Conservation (phyloP, 352 stramenopile species). For the Globisporangium alternatum region DNA sequence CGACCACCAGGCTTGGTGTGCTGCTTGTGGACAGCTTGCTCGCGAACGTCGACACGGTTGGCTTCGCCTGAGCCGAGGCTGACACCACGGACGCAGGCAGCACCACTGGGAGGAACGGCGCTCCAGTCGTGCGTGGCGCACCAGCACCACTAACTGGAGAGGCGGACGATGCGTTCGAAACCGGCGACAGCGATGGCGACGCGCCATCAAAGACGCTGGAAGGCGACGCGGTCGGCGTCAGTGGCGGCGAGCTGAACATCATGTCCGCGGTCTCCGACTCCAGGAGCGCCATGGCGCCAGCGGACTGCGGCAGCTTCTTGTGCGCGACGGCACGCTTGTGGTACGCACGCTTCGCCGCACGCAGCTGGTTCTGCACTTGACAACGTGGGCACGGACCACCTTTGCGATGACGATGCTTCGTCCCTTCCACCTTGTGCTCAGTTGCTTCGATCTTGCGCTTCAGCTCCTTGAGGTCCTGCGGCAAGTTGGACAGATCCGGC, state of each 20-base stretch:
- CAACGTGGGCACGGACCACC: conserved; percentile 75
- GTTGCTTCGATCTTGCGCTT: conserved; percentile 86
- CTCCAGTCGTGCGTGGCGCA: conserved; percentile 9
- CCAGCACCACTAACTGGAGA: conserved; percentile 7
- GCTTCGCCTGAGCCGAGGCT: not conserved
- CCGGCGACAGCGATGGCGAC: conserved; percentile 24
- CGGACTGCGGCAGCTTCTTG: conserved; percentile 74
- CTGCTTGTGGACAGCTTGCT: not conserved
- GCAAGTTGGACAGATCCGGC: conserved; percentile 70
- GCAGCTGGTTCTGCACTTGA: conserved; percentile 81
- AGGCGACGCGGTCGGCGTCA: conserved; percentile 12
- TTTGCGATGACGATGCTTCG: conserved; percentile 85
- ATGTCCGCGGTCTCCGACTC: conserved; percentile 14
- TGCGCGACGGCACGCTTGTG: conserved; percentile 78
- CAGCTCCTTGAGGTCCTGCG: conserved; percentile 75
- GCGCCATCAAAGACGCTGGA: conserved; percentile 23
- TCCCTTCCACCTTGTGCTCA: conserved; percentile 82
- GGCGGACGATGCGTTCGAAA: conserved; percentile 12
- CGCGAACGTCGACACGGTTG: conserved; percentile 4
- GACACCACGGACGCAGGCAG: conserved; percentile 23
- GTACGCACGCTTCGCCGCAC: conserved; percentile 74
- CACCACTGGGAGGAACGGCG: conserved; percentile 22
- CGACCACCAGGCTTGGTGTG: conserved; percentile 12
- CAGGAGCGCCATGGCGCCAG: conserved; percentile 5
- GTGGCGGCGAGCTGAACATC: conserved; percentile 16